These are phyloP conservation scores for Metarhizium humberi DNA, from an alignment of 2,329 filamentous ascomycete species.

Conservation along the genomic window DNA sequence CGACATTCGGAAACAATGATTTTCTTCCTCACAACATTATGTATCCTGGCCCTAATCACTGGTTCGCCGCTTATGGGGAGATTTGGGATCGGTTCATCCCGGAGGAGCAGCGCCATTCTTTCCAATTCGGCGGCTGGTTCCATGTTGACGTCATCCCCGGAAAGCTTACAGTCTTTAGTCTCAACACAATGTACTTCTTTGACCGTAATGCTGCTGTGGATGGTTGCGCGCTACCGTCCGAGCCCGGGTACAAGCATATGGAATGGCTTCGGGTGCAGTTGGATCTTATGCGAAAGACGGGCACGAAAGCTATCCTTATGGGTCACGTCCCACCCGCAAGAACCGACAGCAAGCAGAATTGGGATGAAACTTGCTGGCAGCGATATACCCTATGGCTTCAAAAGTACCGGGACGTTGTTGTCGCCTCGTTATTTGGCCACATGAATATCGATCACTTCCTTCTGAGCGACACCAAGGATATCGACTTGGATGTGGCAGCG, in stretches of 20 bases:
- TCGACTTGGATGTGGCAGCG: constrained; percentile 47
- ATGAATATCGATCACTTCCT: constrained; percentile 99
- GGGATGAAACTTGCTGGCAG: constrained; percentile 98
- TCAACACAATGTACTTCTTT: constrained; percentile 97
- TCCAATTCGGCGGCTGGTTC: constrained; percentile 91
- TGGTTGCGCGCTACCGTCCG: constrained; percentile 67
- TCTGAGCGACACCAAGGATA: constrained; percentile 72
- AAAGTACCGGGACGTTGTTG: constrained; percentile 84
- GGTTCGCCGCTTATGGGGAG: constrained; percentile 66
- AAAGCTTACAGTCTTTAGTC: constrained; percentile 78
- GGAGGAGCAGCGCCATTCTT: constrained; percentile 82
- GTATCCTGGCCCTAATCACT: constrained; percentile 72
- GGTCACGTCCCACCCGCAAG: constrained; percentile 90
- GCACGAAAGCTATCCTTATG: constrained; percentile 90
- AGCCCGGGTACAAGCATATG: constrained; percentile 90
- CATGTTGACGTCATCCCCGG: constrained; percentile 83
- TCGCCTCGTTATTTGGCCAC: constrained; percentile 75
- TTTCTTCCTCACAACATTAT: constrained; percentile 96
- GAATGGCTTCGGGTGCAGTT: constrained; percentile 93
- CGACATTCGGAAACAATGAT: constrained; percentile 94
- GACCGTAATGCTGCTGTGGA: constrained; percentile 89
- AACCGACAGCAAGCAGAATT: constrained; percentile 73
- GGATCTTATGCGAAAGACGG: constrained; percentile 67
- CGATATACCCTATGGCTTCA: constrained; percentile 88
- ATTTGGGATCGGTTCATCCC: constrained; percentile 87